phyloP scores from a whole-genome alignment of 116 monocot species.

The Thalassia testudinum region DNA sequence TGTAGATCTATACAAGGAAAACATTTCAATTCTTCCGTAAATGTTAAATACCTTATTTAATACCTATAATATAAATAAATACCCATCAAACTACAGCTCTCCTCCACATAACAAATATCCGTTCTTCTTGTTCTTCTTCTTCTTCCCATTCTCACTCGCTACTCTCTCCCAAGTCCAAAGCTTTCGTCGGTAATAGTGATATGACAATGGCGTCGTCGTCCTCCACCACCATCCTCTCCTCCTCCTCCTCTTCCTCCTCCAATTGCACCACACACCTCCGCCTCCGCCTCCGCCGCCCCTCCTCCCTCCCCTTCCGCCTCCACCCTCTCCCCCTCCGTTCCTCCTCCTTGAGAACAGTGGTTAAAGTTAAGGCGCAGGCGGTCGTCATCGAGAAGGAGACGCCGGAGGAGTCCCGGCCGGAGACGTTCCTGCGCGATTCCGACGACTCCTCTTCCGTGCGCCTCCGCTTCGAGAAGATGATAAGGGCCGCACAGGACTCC shows the following conservation, averaged over 20 bases:
- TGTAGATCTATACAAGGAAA: background rate
- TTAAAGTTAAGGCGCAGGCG: constrained; percentile 26
- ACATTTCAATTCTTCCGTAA: background rate
- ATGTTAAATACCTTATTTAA: background rate
- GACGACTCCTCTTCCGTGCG: constrained; percentile 36
- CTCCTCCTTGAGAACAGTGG: constrained; percentile 1
- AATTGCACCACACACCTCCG: background rate
- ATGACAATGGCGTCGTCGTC: no score
- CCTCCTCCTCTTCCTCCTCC: constrained; percentile 2
- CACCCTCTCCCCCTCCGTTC: background rate
- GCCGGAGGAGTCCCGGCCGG: constrained; percentile 81
- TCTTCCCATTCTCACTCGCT: background rate
- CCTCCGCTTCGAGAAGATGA: constrained; percentile 86
- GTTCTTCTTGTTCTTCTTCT: background rate
- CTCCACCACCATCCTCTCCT: background rate
- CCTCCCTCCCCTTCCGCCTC: background rate
- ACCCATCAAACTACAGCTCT: background rate
- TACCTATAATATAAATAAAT: background rate
- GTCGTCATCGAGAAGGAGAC: constrained; percentile 87
- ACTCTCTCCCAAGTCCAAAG: background rate
- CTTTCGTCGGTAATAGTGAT: background rate
- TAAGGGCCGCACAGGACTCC: constrained; percentile 63
- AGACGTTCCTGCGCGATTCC: constrained; percentile 65
- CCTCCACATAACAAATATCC: background rate
- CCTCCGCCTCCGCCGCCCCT: background rate